Conservation (phyloP, 495 filamentous ascomycete species). For the Penicillium dipodomyicola region DNA sequence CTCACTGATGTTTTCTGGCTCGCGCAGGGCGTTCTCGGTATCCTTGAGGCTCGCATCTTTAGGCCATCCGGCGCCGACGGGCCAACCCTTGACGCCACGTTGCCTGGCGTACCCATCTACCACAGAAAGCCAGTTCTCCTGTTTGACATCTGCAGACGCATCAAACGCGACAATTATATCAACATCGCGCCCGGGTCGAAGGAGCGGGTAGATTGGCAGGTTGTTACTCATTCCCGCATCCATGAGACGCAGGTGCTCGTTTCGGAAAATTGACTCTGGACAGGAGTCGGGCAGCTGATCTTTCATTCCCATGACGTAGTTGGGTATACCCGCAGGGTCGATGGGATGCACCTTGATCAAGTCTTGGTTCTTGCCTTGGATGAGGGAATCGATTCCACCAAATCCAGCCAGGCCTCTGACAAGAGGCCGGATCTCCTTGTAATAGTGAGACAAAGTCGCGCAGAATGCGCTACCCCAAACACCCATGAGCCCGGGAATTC, state of each 20-base stretch:
- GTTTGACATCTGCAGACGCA: slow-evolving; percentile 77
- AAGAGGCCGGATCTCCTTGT: slow-evolving; percentile 83
- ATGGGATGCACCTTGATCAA: slow-evolving; percentile 89
- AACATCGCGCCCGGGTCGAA: slow-evolving; percentile 81
- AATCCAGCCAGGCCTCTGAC: slow-evolving; percentile 72
- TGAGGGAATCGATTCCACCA: slow-evolving; percentile 74
- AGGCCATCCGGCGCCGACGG: slow-evolving; percentile 88
- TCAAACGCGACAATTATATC: slow-evolving; percentile 92
- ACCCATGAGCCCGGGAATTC: slow-evolving; percentile 78
- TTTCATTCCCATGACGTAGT: slow-evolving; percentile 79
- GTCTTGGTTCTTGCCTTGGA: slow-evolving; percentile 77
- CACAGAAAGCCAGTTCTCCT: slow-evolving; percentile 89
- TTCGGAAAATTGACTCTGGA: slow-evolving; percentile 68
- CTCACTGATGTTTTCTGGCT: slow-evolving; percentile 60
- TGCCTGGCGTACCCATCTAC: slow-evolving; percentile 89
- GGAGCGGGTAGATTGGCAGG: slow-evolving; percentile 88
- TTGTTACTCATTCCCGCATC: slow-evolving; percentile 99
- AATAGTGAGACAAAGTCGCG: slow-evolving; percentile 91
- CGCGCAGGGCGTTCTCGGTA: slow-evolving; percentile 62
- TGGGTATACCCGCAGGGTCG: slow-evolving; percentile 82
- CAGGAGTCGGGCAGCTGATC: slow-evolving; percentile 67
- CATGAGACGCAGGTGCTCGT: slow-evolving; percentile 79
- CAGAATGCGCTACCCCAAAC: slow-evolving; percentile 96
- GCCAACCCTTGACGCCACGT: slow-evolving; percentile 89
- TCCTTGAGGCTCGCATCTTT: slow-evolving; percentile 52